phyloP scores from a whole-genome alignment of 352 stramenopile species.

The Globisporangium camurandrum region DNA sequence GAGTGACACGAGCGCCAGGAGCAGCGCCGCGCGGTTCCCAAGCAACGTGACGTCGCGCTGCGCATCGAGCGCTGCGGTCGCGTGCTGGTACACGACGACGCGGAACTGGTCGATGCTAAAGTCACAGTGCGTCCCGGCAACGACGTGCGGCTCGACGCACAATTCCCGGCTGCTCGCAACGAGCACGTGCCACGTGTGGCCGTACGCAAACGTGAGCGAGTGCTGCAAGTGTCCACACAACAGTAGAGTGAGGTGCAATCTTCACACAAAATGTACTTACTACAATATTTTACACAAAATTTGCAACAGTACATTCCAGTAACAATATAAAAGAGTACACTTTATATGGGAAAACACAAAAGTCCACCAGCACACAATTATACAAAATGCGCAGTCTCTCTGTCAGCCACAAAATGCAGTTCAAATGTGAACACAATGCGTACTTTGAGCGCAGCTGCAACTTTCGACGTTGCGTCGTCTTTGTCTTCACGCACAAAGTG shows the following conservation, averaged over 20 bases:
- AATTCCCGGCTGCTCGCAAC: slow-evolving; percentile 46
- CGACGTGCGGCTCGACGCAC: slow-evolving; percentile 44
- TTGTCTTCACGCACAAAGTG: slow-evolving; percentile 28
- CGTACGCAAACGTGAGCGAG: slow-evolving; percentile 50
- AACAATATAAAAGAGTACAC: neutral
- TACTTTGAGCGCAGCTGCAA: slow-evolving; percentile 60
- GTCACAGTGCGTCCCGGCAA: slow-evolving; percentile 35
- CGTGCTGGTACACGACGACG: slow-evolving; percentile 67
- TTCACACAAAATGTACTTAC: too few species aligned
- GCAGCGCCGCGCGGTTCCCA: slow-evolving; percentile 43
- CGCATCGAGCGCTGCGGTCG: slow-evolving; percentile 37
- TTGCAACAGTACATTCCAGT: neutral
- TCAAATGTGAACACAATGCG: neutral
- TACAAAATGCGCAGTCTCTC: too few species aligned
- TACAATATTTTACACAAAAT: too few species aligned
- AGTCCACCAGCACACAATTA: too few species aligned
- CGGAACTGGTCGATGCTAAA: slow-evolving; percentile 45
- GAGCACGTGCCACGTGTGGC: slow-evolving; percentile 65
- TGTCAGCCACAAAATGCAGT: too few species aligned
- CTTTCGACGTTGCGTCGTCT: slow-evolving; percentile 31
- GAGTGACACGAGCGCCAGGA: slow-evolving; percentile 52
- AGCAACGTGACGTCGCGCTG: slow-evolving; percentile 53
- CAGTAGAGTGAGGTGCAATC: neutral
- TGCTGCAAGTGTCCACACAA: slow-evolving; percentile 20
- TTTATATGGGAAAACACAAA: too few species aligned